phyloP scores from a whole-genome alignment of 1,284 basidiomycete genomes.

The Neotropicomus parvogracilis region DNA sequence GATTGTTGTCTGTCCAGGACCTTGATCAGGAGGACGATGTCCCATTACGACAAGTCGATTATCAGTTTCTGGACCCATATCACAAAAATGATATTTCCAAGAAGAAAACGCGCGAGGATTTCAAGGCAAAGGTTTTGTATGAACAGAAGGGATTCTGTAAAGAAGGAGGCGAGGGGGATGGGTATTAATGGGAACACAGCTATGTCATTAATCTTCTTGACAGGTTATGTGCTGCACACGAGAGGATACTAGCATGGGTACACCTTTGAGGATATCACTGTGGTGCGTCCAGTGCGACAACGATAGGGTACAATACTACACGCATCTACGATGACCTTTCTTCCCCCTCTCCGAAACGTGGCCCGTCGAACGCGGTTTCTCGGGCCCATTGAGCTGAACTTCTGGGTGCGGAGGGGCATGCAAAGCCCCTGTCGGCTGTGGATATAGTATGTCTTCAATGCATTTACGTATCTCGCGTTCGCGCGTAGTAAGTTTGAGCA shows the following conservation, averaged over 20 bases:
- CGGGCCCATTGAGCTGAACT: slow-evolving; percentile 43
- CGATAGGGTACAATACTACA: slow-evolving; percentile 26
- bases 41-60: slow-evolving; percentile 73
- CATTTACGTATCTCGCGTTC: slow-evolving; percentile 71
- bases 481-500: slow-evolving; percentile 59
- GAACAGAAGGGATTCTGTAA: slow-evolving; percentile 81
- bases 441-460: slow-evolving; percentile 65
- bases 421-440: slow-evolving; percentile 37
- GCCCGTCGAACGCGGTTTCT: slow-evolving; percentile 41
- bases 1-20: slow-evolving; percentile 54
- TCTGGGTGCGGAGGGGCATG: slow-evolving; percentile 39
- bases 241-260: slow-evolving; percentile 17
- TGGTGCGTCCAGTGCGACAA: slow-evolving; percentile 10
- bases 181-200: slow-evolving; percentile 51
- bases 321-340: slow-evolving; percentile 48
- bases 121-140: slow-evolving; percentile 72
- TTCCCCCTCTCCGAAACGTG: slow-evolving; percentile 55
- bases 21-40: slow-evolving; percentile 90
- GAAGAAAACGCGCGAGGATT: slow-evolving; percentile 69
- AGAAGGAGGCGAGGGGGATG: slow-evolving; percentile 89
- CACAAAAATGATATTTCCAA: slow-evolving; percentile 67
- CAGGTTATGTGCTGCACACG: slow-evolving; percentile 18
- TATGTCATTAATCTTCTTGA: slow-evolving; percentile 14
- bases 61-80: slow-evolving; percentile 64
- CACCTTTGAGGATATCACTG: slow-evolving; percentile 6